Evolutionary conservation across 768 basidiomycete genomes (phyloP), one percentile per base, ranked within the genome.

Genomic region (Lactifluus piperatus): DNA sequence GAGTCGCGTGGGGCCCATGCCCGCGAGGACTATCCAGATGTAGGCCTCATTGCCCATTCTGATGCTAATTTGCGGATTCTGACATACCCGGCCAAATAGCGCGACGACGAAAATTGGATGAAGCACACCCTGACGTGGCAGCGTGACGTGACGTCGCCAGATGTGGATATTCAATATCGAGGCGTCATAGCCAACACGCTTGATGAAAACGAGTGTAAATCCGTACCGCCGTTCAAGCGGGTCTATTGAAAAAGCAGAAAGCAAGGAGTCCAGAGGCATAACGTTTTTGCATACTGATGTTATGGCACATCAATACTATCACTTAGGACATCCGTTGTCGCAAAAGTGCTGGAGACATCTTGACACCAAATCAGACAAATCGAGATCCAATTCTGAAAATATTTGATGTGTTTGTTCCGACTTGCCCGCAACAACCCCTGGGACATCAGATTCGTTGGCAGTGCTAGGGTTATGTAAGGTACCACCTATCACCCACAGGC

Each of bases 1-100:
- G 97, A 98, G 71, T 95, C 93, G 47, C 91, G 97, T 71, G 97
- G 97, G 71, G 97, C 97, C 39, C 97, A 99, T 70, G 97, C 97
- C 50, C 92, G 97, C 67, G 97, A 98, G 74, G 97, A 99, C 72
- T 97, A 74, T 79, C 85, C 93, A n/a, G 94, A 99, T 26, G 90
- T 91, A 59, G 51, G 80, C 74, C 5, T 5, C 16, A 5, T 20
- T 30, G n/a, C 13, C 50, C 30, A 36, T 11, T 60, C 10, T 51
- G 44, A 39, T n/a, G 18, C 30, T n/a, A n/a, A 51, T 29, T 37
- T 24, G 43, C 30, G 11, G 47, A 13, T 37, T 39, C 22, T 47
- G 20, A 46, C 44, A 41, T 50, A 29, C 5, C n/a, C 30, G 60
- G 37, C 16, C 26, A 36, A 46, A 46, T 51, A 91, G 84, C 93